phyloP scores from a whole-genome alignment of 2,329 filamentous ascomycete genomes.

The Ophiosphaerella herpotricha region DNA sequence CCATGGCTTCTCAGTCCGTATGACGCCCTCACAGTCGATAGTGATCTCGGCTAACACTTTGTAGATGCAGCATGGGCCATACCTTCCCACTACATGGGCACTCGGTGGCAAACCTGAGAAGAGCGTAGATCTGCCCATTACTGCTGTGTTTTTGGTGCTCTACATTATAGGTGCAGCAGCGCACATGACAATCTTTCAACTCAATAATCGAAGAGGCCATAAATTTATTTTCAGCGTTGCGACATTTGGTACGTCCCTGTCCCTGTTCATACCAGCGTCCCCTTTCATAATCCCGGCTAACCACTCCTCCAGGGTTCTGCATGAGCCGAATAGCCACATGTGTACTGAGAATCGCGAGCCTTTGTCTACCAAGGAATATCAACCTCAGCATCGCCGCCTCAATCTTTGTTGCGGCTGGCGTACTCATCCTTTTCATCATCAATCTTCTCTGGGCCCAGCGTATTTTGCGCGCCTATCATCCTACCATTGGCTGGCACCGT shows the following conservation, averaged over 20 bases:
- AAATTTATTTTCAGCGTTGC: conserved; percentile 47
- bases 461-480: conserved; percentile 73
- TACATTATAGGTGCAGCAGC: conserved; percentile 43
- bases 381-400: conserved; percentile 60
- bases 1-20: not conserved
- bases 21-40: not conserved
- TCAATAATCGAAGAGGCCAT: conserved; percentile 42
- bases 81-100: conserved; percentile 28
- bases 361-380: conserved; percentile 45
- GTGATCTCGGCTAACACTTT: not conserved
- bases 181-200: conserved; percentile 49
- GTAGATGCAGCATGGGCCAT: conserved; percentile 17
- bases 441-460: conserved; percentile 78
- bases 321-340: conserved; percentile 50
- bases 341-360: conserved; percentile 37
- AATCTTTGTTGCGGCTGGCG: conserved; percentile 73
- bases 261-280: not conserved
- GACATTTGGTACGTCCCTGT: conserved; percentile 38
- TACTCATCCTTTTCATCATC: conserved; percentile 74
- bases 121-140: conserved; percentile 46
- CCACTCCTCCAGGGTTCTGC: conserved; percentile 41
- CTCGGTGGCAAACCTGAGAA: conserved; percentile 44
- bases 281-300: not conserved
- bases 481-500: conserved; percentile 69
- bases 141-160: conserved; percentile 46